Percentiles rank a stretch among this genome's conserved stretches.
These are phyloP conservation scores for Kokia cookei DNA, from an alignment of 441 rosid genomes.

Conservation along the genomic window DNA sequence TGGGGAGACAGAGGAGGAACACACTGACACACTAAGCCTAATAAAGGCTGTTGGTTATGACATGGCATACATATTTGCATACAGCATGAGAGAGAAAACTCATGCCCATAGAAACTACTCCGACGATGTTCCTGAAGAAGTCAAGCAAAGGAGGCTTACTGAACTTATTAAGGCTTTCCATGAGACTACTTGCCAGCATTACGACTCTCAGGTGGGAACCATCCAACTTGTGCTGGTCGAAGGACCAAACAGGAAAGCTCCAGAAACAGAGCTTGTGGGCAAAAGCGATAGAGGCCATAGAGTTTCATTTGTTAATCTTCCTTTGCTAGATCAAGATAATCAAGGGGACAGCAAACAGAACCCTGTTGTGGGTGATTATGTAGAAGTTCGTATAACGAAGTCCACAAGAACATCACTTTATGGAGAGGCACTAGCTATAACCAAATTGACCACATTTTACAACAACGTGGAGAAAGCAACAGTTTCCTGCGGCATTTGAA, in stretches of 20 bases:
- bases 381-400: constrained; percentile 62
- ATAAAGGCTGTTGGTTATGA: constrained; percentile 69
- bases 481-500: constrained; percentile 37
- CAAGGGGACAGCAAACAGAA: constrained; percentile 23
- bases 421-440: constrained; percentile 75
- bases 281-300: constrained; percentile 83
- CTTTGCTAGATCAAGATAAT: constrained; percentile 33
- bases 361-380: constrained; percentile 68
- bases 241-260: constrained; percentile 91
- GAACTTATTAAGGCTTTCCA: constrained; percentile 79
- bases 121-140: constrained; percentile 77
- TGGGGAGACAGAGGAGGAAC: constrained; percentile 92
- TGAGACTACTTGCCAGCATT: constrained; percentile 69
- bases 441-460: constrained; percentile 59
- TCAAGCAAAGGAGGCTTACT: constrained; percentile 78
- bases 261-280: constrained; percentile 75
- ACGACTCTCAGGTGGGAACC: constrained; percentile 64
- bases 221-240: constrained; percentile 74
- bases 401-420: constrained; percentile 67
- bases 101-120: constrained; percentile 74
- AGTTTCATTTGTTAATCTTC: constrained; percentile 49
- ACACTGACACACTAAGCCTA: constrained; percentile 63
- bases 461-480: constrained; percentile 26
- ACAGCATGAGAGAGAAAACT: constrained; percentile 91
- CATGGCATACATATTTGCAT: constrained; percentile 96